phyloP scores from a whole-genome alignment of 257 asterid genomes.

The Schizonepeta tenuifolia region DNA sequence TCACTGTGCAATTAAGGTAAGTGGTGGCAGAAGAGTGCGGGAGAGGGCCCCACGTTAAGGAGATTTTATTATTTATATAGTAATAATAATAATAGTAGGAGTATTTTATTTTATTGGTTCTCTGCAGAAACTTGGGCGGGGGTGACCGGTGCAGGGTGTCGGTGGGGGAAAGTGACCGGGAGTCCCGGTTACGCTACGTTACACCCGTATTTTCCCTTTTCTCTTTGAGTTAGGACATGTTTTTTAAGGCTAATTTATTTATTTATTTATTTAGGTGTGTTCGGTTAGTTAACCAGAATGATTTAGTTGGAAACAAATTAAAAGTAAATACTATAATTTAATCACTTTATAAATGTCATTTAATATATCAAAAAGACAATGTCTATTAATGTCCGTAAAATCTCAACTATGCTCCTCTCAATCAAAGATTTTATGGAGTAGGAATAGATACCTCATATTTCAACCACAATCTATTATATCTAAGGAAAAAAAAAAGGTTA shows the following conservation, averaged over 20 bases:
- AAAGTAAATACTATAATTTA: no score
- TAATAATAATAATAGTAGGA: no score
- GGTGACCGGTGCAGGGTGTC: constrained; percentile 60
- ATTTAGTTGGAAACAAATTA: no score
- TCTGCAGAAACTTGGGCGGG: not conserved
- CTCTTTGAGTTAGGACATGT: not conserved
- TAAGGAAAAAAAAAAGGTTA: no score
- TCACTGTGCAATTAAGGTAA: constrained; percentile 32
- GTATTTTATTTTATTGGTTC: not conserved
- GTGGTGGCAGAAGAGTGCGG: constrained; percentile 42
- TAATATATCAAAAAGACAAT: not conserved
- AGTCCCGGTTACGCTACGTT: constrained; percentile 64
- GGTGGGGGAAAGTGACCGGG: constrained; percentile 73
- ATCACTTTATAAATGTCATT: no score
- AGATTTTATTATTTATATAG: not conserved
- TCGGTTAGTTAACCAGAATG: not conserved
- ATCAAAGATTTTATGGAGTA: not conserved
- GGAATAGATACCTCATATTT: not conserved
- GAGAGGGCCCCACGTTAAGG: constrained; percentile 32
- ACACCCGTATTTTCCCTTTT: not conserved
- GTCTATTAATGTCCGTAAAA: not conserved
- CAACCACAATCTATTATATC: no score
- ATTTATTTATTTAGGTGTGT: not conserved
- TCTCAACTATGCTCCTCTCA: not conserved
- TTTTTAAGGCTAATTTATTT: not conserved